A percentile compares a stretch with the other conserved stretches of the same genome.
Evolutionary conservation across 768 basidiomycete genomes (phyloP).

Genomic region (Russula compacta): DNA sequence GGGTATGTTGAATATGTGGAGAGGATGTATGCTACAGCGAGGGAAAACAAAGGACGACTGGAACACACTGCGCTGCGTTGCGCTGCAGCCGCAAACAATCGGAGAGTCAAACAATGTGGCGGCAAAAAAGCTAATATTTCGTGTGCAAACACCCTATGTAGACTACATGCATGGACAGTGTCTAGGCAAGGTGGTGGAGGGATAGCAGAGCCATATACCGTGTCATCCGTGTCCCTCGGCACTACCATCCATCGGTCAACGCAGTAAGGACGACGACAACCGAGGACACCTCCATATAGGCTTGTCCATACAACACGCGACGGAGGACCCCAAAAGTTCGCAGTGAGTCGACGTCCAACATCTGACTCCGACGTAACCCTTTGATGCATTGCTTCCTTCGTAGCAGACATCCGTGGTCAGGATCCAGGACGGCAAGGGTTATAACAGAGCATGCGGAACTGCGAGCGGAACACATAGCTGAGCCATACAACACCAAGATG

Average conservation of each 20-base stretch:
- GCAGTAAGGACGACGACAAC: not conserved
- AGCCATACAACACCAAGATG: not conserved
- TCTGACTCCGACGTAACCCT: not conserved
- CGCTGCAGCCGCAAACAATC: slow-evolving; percentile 18
- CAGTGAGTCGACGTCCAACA: not conserved
- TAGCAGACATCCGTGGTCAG: not conserved
- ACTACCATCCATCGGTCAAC: not conserved
- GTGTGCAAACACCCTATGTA: not conserved
- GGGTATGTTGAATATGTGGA: not conserved
- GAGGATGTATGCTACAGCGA: not conserved
- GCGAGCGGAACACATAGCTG: not conserved
- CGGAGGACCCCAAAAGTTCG: not conserved
- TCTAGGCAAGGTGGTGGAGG: not conserved
- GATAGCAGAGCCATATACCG: no score
- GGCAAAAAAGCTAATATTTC: slow-evolving; percentile 18
- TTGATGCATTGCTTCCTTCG: no score
- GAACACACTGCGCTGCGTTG: not conserved
- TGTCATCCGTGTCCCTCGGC: not conserved
- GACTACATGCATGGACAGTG: not conserved
- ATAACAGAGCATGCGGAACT: not conserved
- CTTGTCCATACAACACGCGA: not conserved
- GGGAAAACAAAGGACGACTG: not conserved
- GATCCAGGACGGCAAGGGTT: not conserved
- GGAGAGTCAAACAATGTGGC: slow-evolving; percentile 30
- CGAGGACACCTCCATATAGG: not conserved